Conservation (phyloP, 176 grass and related monocot genomes). For the Rhynchospora tenuis region DNA sequence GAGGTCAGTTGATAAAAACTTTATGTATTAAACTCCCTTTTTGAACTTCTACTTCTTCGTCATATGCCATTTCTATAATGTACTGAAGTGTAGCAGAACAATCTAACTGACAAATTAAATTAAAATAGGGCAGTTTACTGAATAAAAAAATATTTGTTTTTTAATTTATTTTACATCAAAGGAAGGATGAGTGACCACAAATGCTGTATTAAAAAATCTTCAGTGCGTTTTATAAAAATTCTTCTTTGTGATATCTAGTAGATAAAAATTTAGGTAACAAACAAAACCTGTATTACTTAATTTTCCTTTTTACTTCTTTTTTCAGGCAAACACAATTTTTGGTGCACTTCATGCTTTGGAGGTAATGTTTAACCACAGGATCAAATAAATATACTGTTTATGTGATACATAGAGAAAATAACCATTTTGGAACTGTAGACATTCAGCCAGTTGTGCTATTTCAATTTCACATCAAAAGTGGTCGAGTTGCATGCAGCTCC, state of each 20-base stretch:
- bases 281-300: background rate
- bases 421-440: slow-evolving; percentile 45
- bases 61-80: background rate
- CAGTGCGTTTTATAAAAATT: too few relatives aligned
- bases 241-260: background rate
- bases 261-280: background rate
- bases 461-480: slow-evolving; percentile 66
- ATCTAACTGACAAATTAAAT: background rate
- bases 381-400: background rate
- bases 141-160: background rate
- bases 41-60: background rate
- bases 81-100: background rate
- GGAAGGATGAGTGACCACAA: background rate
- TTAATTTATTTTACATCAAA: background rate
- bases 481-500: slow-evolving; percentile 69
- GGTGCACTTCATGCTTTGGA: slow-evolving; percentile 86
- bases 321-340: slow-evolving; percentile 91
- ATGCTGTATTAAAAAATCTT: too few relatives aligned
- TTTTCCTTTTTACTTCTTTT: slow-evolving; percentile 26
- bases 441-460: slow-evolving; percentile 86
- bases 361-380: slow-evolving; percentile 45
- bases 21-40: background rate
- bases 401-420: background rate
- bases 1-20: slow-evolving; percentile 38
- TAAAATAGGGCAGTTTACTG: background rate